phyloP scores from a whole-genome alignment of 169 alveolate genomes.

The Plasmodium inui region DNA sequence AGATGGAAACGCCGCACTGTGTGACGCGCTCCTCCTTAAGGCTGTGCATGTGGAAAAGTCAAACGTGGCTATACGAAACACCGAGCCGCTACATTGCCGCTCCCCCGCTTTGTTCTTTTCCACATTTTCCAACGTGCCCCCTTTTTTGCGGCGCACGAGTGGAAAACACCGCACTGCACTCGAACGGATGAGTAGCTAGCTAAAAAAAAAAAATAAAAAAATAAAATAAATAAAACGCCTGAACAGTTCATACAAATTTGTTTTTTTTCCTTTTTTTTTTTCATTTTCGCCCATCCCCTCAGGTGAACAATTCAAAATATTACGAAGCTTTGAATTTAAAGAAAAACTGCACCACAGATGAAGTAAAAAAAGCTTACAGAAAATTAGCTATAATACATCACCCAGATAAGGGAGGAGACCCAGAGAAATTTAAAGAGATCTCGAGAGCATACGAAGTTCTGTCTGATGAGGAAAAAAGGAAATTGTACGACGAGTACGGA shows the following conservation, averaged over 20 bases:
- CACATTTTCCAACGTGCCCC: background rate
- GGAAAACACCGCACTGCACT: background rate
- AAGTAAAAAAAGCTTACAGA: constrained; percentile 96
- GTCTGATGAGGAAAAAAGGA: constrained; percentile 96
- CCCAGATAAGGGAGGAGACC: constrained; percentile 99
- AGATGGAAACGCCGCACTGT: background rate
- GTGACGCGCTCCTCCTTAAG: background rate
- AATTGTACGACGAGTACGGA: constrained; percentile 97
- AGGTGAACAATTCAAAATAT: constrained; percentile 88
- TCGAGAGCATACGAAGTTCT: constrained; percentile 97
- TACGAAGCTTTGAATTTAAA: constrained; percentile 89
- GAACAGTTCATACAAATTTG: constrained; percentile 3
- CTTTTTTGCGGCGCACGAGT: background rate
- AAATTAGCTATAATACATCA: constrained; percentile 96
- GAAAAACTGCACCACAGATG: constrained; percentile 90
- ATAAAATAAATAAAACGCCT: background rate
- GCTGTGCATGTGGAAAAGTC: background rate
- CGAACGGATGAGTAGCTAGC: background rate
- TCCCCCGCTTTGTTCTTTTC: background rate
- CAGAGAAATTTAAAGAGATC: constrained; percentile 96
- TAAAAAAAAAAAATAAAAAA: background rate
- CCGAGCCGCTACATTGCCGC: background rate
- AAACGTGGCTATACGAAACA: background rate
- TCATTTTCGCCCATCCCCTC: background rate
- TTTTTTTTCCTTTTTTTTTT: background rate